Conservation (phyloP, 495 filamentous ascomycete species). For the Aspergillus leporis region DNA sequence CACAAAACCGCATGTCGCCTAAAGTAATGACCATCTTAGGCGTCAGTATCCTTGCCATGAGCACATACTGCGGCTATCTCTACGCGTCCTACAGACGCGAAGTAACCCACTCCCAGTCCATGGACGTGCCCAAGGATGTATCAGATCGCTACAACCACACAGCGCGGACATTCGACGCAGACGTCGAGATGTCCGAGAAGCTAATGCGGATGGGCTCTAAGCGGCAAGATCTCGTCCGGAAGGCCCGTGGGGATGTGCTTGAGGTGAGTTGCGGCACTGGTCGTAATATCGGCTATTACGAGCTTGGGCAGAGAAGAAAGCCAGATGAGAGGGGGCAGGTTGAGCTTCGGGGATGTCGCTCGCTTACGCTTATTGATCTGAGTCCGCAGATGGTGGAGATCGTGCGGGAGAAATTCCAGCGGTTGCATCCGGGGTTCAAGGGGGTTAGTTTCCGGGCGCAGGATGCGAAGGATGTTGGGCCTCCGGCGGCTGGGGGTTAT, state of each 20-base stretch:
- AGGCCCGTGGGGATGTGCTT: conserved; percentile 76
- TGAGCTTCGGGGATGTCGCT: conserved; percentile 43
- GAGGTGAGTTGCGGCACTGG: conserved; percentile 94
- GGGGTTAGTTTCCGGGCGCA: conserved; percentile 45
- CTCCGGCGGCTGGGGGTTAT: conserved; percentile 18
- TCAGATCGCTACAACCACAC: conserved; percentile 58
- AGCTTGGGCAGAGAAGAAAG: conserved; percentile 63
- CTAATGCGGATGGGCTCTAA: conserved; percentile 63
- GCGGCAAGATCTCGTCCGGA: conserved; percentile 58
- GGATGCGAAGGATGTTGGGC: conserved; percentile 32
- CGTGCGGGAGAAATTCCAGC: conserved; percentile 57
- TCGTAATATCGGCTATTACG: conserved; percentile 77
- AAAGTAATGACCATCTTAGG: conserved; percentile 42
- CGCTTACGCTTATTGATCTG: conserved; percentile 62
- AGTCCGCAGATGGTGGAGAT: conserved; percentile 65
- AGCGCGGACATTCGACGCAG: conserved; percentile 61
- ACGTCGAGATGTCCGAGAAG: conserved; percentile 65
- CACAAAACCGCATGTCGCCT: conserved; percentile 32
- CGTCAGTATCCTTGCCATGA: conserved; percentile 45
- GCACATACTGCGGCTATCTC: conserved; percentile 54
- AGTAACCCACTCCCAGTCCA: conserved; percentile 35
- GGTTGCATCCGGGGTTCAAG: conserved; percentile 46
- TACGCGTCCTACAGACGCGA: conserved; percentile 48
- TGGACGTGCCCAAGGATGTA: conserved; percentile 49
- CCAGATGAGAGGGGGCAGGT: conserved; percentile 55